phyloP scores from a whole-genome alignment of 1,139 yeast genomes.

The Wickerhamomyces sp. region DNA sequence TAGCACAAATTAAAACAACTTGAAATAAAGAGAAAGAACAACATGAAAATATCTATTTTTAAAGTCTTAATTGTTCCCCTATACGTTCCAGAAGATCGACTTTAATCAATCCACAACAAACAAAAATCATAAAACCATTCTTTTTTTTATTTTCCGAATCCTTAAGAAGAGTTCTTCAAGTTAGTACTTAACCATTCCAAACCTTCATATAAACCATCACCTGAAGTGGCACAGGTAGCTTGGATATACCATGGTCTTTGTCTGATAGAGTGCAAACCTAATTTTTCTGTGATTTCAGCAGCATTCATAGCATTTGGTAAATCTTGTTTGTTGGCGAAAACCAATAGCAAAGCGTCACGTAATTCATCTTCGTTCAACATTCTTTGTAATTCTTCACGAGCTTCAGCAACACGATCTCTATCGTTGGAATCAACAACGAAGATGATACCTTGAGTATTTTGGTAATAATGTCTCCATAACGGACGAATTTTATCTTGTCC shows the following conservation, averaged over 20 bases:
- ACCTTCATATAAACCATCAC: slow-evolving; percentile 90
- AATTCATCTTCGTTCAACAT: slow-evolving; percentile 93
- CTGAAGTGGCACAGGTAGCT: slow-evolving; percentile 86
- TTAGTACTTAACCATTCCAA: slow-evolving; percentile 86
- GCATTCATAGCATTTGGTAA: slow-evolving; percentile 91
- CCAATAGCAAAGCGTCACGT: slow-evolving; percentile 84
- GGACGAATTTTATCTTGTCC: slow-evolving; percentile 97
- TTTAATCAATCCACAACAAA: not conserved
- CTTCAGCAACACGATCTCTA: slow-evolving; percentile 90
- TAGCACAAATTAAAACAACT: not conserved
- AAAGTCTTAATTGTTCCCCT: not conserved
- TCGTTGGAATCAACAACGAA: slow-evolving; percentile 92
- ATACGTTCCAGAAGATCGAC: not conserved
- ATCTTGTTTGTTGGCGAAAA: slow-evolving; percentile 92
- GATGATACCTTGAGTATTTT: slow-evolving; percentile 90
- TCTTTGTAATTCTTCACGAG: slow-evolving; percentile 90
- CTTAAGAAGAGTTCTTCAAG: slow-evolving; percentile 61
- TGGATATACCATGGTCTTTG: slow-evolving; percentile 91
- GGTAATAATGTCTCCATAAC: slow-evolving; percentile 93
- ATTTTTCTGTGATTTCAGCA: slow-evolving; percentile 80
- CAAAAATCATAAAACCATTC: not conserved
- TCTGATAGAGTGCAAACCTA: slow-evolving; percentile 78
- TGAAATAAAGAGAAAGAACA: not conserved
- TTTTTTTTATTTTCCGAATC: slow-evolving; percentile 1
- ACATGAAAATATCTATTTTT: not conserved